Evolutionary conservation across 495 filamentous ascomycete species (phyloP).

Genomic region (Aspergillus cavernicola): DNA sequence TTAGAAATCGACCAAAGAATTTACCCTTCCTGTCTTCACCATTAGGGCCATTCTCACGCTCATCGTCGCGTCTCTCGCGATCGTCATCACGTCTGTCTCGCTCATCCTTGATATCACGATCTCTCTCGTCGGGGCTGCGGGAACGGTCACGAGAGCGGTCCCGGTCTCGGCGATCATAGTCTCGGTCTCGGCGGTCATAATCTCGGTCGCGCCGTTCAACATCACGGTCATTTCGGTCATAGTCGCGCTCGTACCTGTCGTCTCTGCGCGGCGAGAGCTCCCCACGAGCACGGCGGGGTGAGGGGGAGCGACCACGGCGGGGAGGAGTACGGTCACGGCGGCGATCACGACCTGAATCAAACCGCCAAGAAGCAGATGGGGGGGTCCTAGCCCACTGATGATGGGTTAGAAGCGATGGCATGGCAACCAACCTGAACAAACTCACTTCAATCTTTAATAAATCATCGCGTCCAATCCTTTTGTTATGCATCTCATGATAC

Average conservation of each 20-base stretch:
- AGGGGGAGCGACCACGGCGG: constrained; percentile 68
- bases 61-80: constrained; percentile 53
- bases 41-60: constrained; percentile 46
- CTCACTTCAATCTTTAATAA: constrained; percentile 95
- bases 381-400: constrained; percentile 94
- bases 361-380: constrained; percentile 97
- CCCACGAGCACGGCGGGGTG: constrained; percentile 70
- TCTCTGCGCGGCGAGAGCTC: constrained; percentile 91
- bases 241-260: constrained; percentile 77
- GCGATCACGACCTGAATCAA: constrained; percentile 80
- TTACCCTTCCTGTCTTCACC: constrained; percentile 84
- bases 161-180: constrained; percentile 52
- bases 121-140: constrained; percentile 67
- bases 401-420: constrained; percentile 5
- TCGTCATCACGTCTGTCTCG: constrained; percentile 62
- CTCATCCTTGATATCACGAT: constrained; percentile 64
- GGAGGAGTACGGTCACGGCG: constrained; percentile 77
- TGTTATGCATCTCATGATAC: constrained; percentile 99
- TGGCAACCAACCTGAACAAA: background rate
- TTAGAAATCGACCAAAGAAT: constrained; percentile 17
- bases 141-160: constrained; percentile 71
- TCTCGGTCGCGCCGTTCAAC: constrained; percentile 63
- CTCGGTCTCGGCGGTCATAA: constrained; percentile 72
- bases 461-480: constrained; percentile 94
- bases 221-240: constrained; percentile 67